Evolutionary conservation across 163 green algal species (phyloP), one percentile per base, ranked within the genome.

Genomic region (Volvox carteri): DNA sequence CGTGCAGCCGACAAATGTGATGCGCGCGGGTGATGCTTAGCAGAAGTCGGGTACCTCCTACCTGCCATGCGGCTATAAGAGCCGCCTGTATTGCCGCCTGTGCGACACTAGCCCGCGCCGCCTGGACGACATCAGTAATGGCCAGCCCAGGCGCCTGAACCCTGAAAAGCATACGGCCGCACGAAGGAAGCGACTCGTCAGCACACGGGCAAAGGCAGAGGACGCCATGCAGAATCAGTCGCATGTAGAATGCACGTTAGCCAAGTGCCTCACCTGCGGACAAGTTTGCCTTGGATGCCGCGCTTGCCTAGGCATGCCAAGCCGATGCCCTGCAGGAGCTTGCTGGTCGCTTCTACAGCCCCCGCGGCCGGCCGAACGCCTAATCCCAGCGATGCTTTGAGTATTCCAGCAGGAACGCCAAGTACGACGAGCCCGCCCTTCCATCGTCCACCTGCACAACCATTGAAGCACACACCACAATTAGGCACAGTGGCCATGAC

Each of bases 261-360:
- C 30, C 60, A 23, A 56, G 52, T 50, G 48, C 8, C 76, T 39
- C 33, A 86, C 78, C 78, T 78, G 33, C 85, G 87, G 23, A 93
- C 85, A 5, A 95, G 85, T 87, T 94, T 94, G 68, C 93, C 93
- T 78, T 97, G 92, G 90, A 98, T 98, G 90, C 95, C 96, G 67
- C 96, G 89, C 87, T 93, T 94, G 23, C 96, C 96, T 83, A 98
- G 88, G 87, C 92, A 97, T 68, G 95, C 58, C 56, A 98, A 92
- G 1, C 94, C 96, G 8, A 96, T 46, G 23, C 95, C 95, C 56
- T 95, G 91, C 11, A 95, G 50, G 0, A 93, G 23, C 91, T 97
- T 97, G 88, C 87, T 94, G 33, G 56, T 39, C 14, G 78, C 77
- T 88, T 98, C 96, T 11, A 97, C 35, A 0, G 92, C 42, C 30